phyloP scores from a whole-genome alignment of 73 alveolate genomes.

The Paramecium bursaria region DNA sequence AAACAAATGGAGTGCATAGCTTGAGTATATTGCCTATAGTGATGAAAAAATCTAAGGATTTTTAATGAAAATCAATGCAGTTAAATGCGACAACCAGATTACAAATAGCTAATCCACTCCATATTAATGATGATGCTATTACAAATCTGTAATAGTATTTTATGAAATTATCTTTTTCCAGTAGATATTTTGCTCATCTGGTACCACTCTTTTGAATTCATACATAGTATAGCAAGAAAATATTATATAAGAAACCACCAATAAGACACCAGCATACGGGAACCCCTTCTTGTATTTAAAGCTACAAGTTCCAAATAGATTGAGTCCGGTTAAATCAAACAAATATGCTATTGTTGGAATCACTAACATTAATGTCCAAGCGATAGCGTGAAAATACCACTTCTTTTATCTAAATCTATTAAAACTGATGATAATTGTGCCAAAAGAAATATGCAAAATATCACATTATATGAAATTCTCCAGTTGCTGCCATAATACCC shows the following conservation, averaged over 20 bases:
- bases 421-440: too few relatives aligned
- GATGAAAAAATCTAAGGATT: conserved; percentile 24
- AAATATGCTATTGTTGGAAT: conserved; percentile 57
- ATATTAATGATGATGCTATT: conserved; percentile 45
- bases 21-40: conserved; percentile 62
- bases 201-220: conserved; percentile 56
- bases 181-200: conserved; percentile 58
- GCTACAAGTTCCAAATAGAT: conserved; percentile 70
- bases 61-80: conserved; percentile 56
- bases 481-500: conserved; percentile 64
- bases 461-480: conserved; percentile 61
- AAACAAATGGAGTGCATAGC: conserved; percentile 65
- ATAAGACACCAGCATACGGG: conserved; percentile 55
- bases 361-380: conserved; percentile 49
- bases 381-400: conserved; percentile 60
- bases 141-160: conserved; percentile 56
- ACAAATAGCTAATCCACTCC: conserved; percentile 59
- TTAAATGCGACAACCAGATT: conserved; percentile 51
- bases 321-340: conserved; percentile 29
- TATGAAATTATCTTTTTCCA: conserved; percentile 30
- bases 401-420: too few relatives aligned
- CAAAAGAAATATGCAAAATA: conserved; percentile 58
- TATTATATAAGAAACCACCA: conserved; percentile 42
- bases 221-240: conserved; percentile 61
- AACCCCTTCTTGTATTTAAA: conserved; percentile 53